Evolutionary conservation across 179 eudicot species (phyloP).

Genomic region (Silene coronaria): DNA sequence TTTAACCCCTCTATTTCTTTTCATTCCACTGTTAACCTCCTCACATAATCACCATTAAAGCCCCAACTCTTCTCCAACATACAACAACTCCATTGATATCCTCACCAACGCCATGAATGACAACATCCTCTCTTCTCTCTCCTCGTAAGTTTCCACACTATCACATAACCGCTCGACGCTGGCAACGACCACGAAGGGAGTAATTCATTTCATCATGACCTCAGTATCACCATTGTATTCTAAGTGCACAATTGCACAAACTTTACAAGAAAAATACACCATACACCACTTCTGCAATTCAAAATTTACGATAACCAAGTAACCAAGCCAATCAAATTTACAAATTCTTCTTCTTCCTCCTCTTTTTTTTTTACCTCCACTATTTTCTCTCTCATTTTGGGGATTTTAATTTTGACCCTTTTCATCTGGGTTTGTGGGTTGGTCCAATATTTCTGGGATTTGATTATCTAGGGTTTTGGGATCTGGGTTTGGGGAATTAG

Average conservation of each 20-base stretch:
- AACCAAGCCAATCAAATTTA: background rate
- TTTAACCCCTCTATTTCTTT: too few species aligned
- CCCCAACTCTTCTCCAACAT: too few species aligned
- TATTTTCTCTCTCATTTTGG: constrained; percentile 9
- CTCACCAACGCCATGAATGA: too few species aligned
- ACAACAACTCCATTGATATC: too few species aligned
- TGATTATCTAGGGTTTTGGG: constrained; percentile 17
- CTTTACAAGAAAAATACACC: background rate
- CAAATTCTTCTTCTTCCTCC: constrained; percentile 14
- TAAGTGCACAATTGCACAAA: background rate
- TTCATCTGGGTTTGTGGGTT: constrained; percentile 23
- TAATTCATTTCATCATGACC: background rate
- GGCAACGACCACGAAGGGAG: too few species aligned
- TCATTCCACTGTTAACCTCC: too few species aligned
- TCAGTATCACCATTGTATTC: background rate
- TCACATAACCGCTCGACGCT: background rate
- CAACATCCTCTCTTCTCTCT: too few species aligned
- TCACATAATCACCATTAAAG: too few species aligned
- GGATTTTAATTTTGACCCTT: background rate
- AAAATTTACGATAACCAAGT: background rate
- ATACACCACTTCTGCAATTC: background rate
- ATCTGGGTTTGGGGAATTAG: constrained; percentile 26
- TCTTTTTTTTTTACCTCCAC: constrained; percentile 1
- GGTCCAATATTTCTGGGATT: constrained; percentile 21
- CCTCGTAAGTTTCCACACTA: background rate